Evolutionary conservation across 495 filamentous ascomycete species (phyloP).

Genomic region (Friedmanniomyces simplex): DNA sequence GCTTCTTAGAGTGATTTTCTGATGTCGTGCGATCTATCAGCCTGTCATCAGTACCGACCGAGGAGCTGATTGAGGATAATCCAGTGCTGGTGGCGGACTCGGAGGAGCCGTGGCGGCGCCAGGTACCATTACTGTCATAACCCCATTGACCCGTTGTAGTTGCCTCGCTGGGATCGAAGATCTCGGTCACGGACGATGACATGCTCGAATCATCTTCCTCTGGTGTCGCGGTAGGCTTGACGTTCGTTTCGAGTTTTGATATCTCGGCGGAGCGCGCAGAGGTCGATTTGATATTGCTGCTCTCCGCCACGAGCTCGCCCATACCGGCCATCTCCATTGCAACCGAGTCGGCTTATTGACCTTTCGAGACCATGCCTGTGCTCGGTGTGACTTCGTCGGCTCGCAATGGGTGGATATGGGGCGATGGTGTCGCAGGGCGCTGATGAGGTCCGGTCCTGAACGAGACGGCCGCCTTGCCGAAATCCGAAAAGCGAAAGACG

Average conservation of each 20-base stretch:
- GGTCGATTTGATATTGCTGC: conserved; percentile 2
- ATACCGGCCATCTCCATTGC: neutral
- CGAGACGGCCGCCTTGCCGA: neutral
- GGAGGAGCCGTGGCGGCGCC: conserved; percentile 17
- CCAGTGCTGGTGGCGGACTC: conserved; percentile 24
- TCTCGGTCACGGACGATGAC: conserved; percentile 16
- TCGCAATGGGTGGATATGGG: neutral
- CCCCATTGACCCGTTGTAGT: conserved; percentile 6
- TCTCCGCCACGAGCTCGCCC: neutral
- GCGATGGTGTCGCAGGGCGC: no score
- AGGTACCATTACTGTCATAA: conserved; percentile 10
- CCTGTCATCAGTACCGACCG: conserved; percentile 11
- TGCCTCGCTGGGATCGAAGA: conserved; percentile 2
- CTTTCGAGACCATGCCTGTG: neutral
- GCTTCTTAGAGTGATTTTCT: conserved; percentile 6
- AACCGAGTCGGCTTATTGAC: neutral
- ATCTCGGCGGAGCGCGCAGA: neutral
- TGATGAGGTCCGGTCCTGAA: neutral
- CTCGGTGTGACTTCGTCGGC: neutral
- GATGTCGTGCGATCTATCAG: neutral
- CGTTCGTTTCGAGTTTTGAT: neutral
- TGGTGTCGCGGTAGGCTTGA: neutral
- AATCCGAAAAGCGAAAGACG: neutral
- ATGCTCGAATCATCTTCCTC: conserved; percentile 21
- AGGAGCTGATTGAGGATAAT: conserved; percentile 16